Conservation (phyloP, 768 basidiomycete species). For the Exidia glandulosa region DNA sequence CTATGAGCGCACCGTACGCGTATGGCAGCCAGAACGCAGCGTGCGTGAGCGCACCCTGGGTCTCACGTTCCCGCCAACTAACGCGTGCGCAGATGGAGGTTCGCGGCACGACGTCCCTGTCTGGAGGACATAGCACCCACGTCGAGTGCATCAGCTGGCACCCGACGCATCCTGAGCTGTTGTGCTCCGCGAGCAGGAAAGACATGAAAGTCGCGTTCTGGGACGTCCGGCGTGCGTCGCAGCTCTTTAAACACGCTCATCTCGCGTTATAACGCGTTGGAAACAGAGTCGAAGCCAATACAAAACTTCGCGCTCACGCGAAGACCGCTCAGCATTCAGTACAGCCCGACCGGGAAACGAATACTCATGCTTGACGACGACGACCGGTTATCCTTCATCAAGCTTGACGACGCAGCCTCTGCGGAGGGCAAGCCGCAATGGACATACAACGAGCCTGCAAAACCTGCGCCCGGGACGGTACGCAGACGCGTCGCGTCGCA, state of each 20-base stretch:
- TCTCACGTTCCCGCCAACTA: background rate
- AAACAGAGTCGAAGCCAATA: conserved; percentile 40
- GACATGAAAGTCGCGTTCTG: conserved; percentile 71
- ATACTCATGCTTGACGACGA: conserved; percentile 52
- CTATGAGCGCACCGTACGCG: conserved; percentile 61
- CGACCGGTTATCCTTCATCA: conserved; percentile 52
- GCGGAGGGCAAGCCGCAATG: conserved; percentile 46
- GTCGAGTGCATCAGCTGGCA: conserved; percentile 82
- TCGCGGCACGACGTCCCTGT: conserved; percentile 51
- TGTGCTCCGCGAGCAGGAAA: conserved; percentile 69
- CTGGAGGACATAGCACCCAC: conserved; percentile 66
- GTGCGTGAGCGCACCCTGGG: conserved; percentile 29
- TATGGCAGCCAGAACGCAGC: conserved; percentile 73
- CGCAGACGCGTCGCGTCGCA: background rate
- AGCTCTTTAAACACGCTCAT: background rate
- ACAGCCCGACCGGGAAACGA: conserved; percentile 60
- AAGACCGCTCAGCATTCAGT: conserved; percentile 54
- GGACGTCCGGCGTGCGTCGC: conserved; percentile 65
- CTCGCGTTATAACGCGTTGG: too few species aligned
- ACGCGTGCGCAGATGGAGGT: conserved; percentile 46
- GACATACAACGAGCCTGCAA: conserved; percentile 9
- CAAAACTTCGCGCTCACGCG: conserved; percentile 47
- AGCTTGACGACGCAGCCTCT: conserved; percentile 34
- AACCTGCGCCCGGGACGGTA: conserved; percentile 22
- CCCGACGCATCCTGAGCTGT: conserved; percentile 72